Evolutionary conservation across 345 rosid genomes (phyloP).

Genomic region (Lepidium didymum): DNA sequence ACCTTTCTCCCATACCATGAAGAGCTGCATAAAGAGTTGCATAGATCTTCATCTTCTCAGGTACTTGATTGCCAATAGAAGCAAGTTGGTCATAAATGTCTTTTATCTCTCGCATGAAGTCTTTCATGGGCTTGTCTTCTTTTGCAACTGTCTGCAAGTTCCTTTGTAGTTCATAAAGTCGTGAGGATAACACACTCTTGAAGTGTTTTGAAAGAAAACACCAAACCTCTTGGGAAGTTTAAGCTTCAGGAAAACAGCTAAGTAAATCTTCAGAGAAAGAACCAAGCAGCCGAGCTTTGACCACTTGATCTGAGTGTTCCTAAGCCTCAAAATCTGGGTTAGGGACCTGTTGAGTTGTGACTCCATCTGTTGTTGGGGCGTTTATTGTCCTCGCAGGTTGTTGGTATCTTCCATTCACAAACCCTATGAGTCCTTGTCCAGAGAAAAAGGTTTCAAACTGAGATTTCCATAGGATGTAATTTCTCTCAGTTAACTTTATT

Average conservation of each 20-base stretch:
- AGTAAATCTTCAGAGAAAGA: background rate
- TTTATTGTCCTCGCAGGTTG: too few species aligned
- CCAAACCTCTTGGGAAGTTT: background rate
- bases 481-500: too few species aligned
- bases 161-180: background rate
- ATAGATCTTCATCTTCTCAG: background rate
- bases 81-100: background rate
- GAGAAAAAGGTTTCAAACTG: background rate
- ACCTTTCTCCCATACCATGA: background rate
- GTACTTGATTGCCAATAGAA: background rate
- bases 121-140: background rate
- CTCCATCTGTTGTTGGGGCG: too few species aligned
- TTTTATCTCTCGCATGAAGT: background rate
- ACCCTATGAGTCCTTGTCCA: background rate
- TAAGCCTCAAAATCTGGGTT: background rate
- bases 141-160: background rate
- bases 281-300: background rate
- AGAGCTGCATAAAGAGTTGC: too few species aligned
- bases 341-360: too few species aligned
- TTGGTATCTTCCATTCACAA: background rate
- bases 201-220: background rate
- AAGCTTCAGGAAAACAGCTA: fast-evolving
- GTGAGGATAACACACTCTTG: background rate
- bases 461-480: background rate
- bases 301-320: background rate